Conservation (phyloP, 2,329 filamentous ascomycete species). For the Nothophoma quercina region DNA sequence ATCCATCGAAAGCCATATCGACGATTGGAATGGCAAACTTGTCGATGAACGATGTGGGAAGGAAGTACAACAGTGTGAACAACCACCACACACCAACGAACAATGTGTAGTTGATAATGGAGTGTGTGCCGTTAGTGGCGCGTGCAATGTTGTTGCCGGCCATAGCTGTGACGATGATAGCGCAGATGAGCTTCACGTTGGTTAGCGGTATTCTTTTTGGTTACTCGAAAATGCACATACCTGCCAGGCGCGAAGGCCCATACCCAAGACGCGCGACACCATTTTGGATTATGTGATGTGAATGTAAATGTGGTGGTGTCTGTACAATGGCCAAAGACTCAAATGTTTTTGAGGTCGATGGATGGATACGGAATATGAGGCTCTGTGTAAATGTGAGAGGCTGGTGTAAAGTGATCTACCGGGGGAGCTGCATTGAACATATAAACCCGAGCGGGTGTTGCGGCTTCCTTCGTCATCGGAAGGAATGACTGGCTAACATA, state of each 20-base stretch:
- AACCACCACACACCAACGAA: constrained; percentile 73
- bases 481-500: constrained; percentile 11
- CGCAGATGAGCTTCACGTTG: constrained; percentile 62
- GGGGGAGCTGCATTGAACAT: constrained; percentile 19
- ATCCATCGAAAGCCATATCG: constrained; percentile 63
- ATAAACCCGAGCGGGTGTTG: constrained; percentile 17
- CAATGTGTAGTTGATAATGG: constrained; percentile 69
- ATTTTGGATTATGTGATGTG: constrained; percentile 37
- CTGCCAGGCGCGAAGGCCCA: constrained; percentile 53
- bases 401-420: constrained; percentile 9
- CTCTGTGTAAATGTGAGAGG: constrained; percentile 5
- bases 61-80: constrained; percentile 70
- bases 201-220: background rate
- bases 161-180: constrained; percentile 67
- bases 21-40: constrained; percentile 61
- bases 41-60: constrained; percentile 64
- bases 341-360: background rate
- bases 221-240: constrained; percentile 35
- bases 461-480: constrained; percentile 21
- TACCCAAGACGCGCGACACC: constrained; percentile 51
- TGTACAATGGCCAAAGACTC: constrained; percentile 5
- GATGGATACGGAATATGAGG: constrained; percentile 3
- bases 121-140: constrained; percentile 61
- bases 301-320: constrained; percentile 10
- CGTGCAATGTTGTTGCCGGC: constrained; percentile 69